Base-by-base conservation (phyloP, 257 asterid genomes). In the Nicotiana tabacum region DNA sequence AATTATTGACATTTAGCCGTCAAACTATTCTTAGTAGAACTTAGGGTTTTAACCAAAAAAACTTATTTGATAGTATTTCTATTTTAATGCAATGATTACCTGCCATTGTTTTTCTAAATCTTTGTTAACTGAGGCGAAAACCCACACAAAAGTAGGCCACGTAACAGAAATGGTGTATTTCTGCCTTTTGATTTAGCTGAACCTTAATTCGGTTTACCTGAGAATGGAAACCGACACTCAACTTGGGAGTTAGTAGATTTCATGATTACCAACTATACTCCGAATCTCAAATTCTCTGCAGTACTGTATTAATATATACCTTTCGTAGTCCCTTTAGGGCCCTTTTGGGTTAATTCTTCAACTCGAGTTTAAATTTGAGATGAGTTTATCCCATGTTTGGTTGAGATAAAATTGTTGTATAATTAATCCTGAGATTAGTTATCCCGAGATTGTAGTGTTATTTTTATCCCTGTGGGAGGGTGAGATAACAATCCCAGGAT, bases 1-100 rank as follows among this genome's bases (percentile, higher is more conserved):
- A 70, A 43, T 70, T 43, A 70, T 70, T 70, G 60, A 21, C n/a
- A 70, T 70, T 70, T 70, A 70, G 60, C 58, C 60, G 7, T 72
- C 37, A 46, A 46, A 46, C 48, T 72, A 72, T 43, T 27, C 21
- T 27, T 13, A 1, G 48, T n/a, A 12, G 24, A 11, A 43, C 35
- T 72, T 21, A n/a, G 35, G 6, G 21, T 72, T 72, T 72, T 10
- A 43, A 70, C 24, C 78, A 21, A 21, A 39, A 43, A n/a, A 43
- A 70, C 21, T 24, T 33, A 72, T 46, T 24, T 72, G 79, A 72
- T 72, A 46, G 21, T 72, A 24, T 46, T 72, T 46, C 61, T 72
- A 48, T 46, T 5, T 48, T 48, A 24, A 39, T 48, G 46, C 16
- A 72, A 48, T 17, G 10, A 53, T 43, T 72, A 72, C 13, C 39